Evolutionary conservation across 108 stramenopile genomes (phyloP).

Genomic region (Skeletonema tropicum): DNA sequence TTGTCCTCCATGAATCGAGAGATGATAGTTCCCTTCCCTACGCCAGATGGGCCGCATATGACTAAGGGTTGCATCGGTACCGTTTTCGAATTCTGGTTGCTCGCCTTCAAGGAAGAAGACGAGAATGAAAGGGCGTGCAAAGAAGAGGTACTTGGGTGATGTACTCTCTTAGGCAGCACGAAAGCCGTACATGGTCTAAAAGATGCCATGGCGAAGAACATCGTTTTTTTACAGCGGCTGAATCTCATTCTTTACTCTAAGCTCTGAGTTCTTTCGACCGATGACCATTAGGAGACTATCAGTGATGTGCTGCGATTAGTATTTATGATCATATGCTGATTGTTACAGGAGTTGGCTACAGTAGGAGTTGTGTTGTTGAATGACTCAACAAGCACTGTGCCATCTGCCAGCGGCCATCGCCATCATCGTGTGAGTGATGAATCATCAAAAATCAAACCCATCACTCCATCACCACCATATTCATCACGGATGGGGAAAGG

Average conservation of each 20-base stretch:
- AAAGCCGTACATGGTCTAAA: not conserved
- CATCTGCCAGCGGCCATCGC: too few species aligned
- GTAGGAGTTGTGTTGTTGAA: too few species aligned
- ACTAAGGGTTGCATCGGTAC: constrained; percentile 34
- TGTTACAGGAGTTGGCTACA: too few species aligned
- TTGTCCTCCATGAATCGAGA: constrained; percentile 27
- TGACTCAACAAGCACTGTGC: too few species aligned
- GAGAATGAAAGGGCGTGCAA: not conserved
- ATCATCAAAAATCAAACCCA: too few species aligned
- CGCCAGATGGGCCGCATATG: constrained; percentile 56
- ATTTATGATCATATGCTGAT: too few species aligned
- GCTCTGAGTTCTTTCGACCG: not conserved
- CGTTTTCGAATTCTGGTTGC: not conserved
- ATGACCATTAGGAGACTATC: too few species aligned
- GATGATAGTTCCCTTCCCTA: constrained; percentile 71
- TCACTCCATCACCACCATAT: too few species aligned
- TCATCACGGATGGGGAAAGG: too few species aligned
- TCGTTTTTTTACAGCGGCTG: not conserved
- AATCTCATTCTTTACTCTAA: constrained; percentile 1
- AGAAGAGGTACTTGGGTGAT: not conserved
- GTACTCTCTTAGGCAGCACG: not conserved
- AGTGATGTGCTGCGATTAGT: too few species aligned
- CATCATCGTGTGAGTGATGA: too few species aligned
- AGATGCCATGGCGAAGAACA: not conserved
- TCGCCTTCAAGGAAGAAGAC: not conserved